A percentile compares a stretch with the other conserved stretches of the same genome.
Conservation (phyloP, 805 yeast species). For the Pichia thaimueangensis region DNA sequence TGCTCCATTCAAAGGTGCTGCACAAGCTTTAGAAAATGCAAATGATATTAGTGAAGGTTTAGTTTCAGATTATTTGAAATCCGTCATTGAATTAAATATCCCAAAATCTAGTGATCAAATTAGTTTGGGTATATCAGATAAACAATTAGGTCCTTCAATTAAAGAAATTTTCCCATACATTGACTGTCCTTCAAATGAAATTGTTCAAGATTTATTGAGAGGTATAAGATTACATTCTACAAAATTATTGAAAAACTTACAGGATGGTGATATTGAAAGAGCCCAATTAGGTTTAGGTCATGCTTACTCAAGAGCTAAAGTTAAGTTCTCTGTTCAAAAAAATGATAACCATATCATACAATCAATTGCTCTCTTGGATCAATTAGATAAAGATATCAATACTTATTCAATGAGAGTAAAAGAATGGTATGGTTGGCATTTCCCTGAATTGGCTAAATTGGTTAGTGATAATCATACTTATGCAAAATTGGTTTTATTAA, state of each 20-base stretch:
- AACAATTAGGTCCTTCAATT: slow-evolving; percentile 92
- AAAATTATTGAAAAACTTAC: slow-evolving; percentile 84
- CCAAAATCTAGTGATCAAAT: slow-evolving; percentile 74
- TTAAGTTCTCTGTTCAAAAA: slow-evolving; percentile 97
- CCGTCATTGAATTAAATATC: slow-evolving; percentile 82
- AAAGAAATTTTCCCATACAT: slow-evolving; percentile 85
- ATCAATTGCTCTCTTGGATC: slow-evolving; percentile 95
- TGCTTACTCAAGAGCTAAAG: slow-evolving; percentile 98
- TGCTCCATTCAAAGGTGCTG: slow-evolving; percentile 99
- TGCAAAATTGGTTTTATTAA: slow-evolving; percentile 75
- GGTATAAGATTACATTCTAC: slow-evolving; percentile 89
- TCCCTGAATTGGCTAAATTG: slow-evolving; percentile 92
- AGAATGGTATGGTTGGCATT: slow-evolving; percentile 99
- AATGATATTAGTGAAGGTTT: slow-evolving; percentile 97
- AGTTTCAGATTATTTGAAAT: slow-evolving; percentile 85
- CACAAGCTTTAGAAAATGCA: slow-evolving; percentile 97
- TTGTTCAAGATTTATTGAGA: slow-evolving; percentile 90
- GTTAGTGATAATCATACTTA: slow-evolving; percentile 83
- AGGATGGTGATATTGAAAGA: slow-evolving; percentile 92
- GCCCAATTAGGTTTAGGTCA: slow-evolving; percentile 99
- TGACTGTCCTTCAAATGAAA: slow-evolving; percentile 85
- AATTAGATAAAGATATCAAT: slow-evolving; percentile 96
- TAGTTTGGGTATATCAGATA: slow-evolving; percentile 85
- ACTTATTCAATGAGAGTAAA: slow-evolving; percentile 95
- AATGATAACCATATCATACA: slow-evolving; percentile 98